Evolutionary conservation across 148 eudicot genomes (phyloP).

Genomic region (Cornus suecica): DNA sequence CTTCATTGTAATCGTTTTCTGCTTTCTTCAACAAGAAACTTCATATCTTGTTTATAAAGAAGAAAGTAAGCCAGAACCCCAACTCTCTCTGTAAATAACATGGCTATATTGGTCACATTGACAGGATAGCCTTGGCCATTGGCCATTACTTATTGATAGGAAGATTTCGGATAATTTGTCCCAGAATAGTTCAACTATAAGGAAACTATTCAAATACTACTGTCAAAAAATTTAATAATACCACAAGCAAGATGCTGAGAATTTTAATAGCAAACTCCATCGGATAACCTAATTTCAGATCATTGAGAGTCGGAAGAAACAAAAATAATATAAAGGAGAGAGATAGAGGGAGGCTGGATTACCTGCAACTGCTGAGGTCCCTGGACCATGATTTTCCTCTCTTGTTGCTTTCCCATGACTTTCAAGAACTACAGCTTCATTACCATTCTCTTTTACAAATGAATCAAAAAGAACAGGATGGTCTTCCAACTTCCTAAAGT

Average conservation of each 20-base stretch:
- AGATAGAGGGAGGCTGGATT: neutral
- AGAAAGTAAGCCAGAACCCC: neutral
- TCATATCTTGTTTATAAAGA: too few relatives aligned
- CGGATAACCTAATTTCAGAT: neutral
- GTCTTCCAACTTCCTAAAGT: slow-evolving; percentile 22
- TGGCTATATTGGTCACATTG: too few relatives aligned
- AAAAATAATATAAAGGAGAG: neutral
- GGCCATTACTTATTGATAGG: too few relatives aligned
- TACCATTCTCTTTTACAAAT: slow-evolving; percentile 15
- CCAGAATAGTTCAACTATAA: too few relatives aligned
- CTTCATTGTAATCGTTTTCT: too few relatives aligned
- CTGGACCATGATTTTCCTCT: slow-evolving; percentile 19
- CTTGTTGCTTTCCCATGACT: slow-evolving; percentile 18
- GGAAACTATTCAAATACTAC: too few relatives aligned
- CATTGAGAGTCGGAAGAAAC: neutral
- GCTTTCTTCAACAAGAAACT: too few relatives aligned
- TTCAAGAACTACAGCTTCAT: slow-evolving; percentile 14
- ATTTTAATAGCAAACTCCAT: neutral
- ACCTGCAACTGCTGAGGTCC: slow-evolving; percentile 45
- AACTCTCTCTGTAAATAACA: too few relatives aligned
- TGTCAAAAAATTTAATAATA: too few relatives aligned
- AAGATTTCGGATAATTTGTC: too few relatives aligned
- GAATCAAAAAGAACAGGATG: slow-evolving; percentile 15
- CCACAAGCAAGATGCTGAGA: neutral
- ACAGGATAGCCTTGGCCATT: too few relatives aligned